Evolutionary conservation across 352 stramenopile species (phyloP), one percentile per base, ranked within the genome.

Genomic region (Pythium vanterpoolii): DNA sequence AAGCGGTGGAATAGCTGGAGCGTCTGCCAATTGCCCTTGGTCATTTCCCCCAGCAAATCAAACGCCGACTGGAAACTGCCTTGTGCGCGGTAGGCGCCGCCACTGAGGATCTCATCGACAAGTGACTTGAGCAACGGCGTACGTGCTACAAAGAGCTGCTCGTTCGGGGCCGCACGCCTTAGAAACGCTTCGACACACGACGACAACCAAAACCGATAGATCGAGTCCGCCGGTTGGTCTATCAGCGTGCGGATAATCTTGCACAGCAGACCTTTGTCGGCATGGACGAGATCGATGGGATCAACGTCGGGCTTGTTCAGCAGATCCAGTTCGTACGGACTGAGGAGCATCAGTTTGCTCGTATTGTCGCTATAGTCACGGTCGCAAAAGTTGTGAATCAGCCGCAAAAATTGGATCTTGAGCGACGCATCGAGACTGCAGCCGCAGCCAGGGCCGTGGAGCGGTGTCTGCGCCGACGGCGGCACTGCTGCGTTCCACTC

Each of bases 341-440:
- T 93, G 9, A 95, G 75, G 6, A 96, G 58, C 48, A 94, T 52
- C n/a, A 91, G 60, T 57, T 94, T 93, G 73, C 82, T 93, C 0
- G 69, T 71, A 38, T 90, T 90, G 48, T 91, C 77, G 26, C 87
- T 89, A 64, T 89, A 96, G 49, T 98, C 95, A 18, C 93, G 86
- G 56, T 99, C 96, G 53, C 95, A 98, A 56, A 98, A 98, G 57
- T 98, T 98, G 74, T 98, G 96, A 38, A 99, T 89, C 11, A 98
- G 62, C 2, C 95, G 79, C 54, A 99, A 69, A 60, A 97, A 98
- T 71, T 98, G 95, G 39, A 99, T 97, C 67, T 97, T 95, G 19
- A 98, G 64, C 16, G 93, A 96, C 38, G 83, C 95, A 50, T 98
- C 95, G 30, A 97, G 76, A 60, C 94, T 98, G 74, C 95, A 99